Percentiles rank a stretch among this genome's conserved stretches.
phyloP scores from a whole-genome alignment of 2,329 filamentous ascomycete genomes.

The Cordyceps militaris region DNA sequence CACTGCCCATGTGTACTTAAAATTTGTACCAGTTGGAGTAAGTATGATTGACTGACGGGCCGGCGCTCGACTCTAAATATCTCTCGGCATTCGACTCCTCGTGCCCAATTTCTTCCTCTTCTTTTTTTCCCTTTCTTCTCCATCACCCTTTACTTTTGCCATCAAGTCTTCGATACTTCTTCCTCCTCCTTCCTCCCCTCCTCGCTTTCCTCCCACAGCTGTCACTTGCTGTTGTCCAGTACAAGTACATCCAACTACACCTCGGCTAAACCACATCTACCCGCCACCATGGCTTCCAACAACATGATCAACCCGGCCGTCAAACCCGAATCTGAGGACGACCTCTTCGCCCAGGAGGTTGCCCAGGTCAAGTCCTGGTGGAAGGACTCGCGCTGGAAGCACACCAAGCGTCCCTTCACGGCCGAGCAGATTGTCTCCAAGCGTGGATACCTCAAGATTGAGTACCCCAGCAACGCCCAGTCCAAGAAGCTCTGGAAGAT shows the following conservation, averaged over 20 bases:
- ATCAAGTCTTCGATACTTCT: constrained; percentile 4
- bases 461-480: constrained; percentile 83
- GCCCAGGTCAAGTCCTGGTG: constrained; percentile 90
- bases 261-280: constrained; percentile 11
- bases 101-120: constrained; percentile 9
- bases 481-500: constrained; percentile 94
- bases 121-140: constrained; percentile 14
- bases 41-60: constrained; percentile 12
- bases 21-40: neutral
- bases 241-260: neutral
- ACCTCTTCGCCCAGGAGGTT: constrained; percentile 74
- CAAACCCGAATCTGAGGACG: constrained; percentile 51
- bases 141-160: too few relatives aligned
- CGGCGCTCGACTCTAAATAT: constrained; percentile 17
- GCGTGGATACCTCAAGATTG: constrained; percentile 80
- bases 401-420: constrained; percentile 87
- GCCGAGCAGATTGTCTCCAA: constrained; percentile 97
- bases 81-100: constrained; percentile 12
- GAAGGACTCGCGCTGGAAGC: constrained; percentile 83
- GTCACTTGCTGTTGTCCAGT: neutral
- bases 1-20: neutral
- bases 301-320: constrained; percentile 55
- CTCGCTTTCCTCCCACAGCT: neutral
- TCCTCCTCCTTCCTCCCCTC: neutral
- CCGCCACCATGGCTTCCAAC: constrained; percentile 48